Percentiles rank a stretch among this genome's conserved stretches.
These are phyloP conservation scores for Schwanniomyces pseudopolymorphus DNA, from an alignment of 805 yeast species.

Conservation along the genomic window DNA sequence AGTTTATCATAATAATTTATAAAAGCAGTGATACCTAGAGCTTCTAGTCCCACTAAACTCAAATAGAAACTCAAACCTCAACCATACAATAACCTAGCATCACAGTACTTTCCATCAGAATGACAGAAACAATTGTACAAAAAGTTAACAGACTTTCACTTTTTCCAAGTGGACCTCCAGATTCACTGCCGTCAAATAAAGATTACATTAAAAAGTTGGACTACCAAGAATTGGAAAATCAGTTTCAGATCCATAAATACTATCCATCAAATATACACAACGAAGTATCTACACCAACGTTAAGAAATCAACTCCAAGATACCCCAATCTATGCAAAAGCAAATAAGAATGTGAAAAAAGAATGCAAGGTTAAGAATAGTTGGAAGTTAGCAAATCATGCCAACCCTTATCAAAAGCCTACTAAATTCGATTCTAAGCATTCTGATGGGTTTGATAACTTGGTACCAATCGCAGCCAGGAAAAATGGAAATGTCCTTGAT, in stretches of 20 bases:
- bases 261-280: constrained; percentile 40
- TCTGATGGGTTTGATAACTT: not conserved
- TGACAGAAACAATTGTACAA: not conserved
- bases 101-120: not conserved
- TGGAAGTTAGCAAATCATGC: not conserved
- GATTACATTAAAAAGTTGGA: constrained; percentile 26
- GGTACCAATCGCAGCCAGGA: not conserved
- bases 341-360: constrained; percentile 24
- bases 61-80: too few species aligned
- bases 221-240: constrained; percentile 35
- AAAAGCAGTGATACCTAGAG: too few species aligned
- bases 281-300: constrained; percentile 35
- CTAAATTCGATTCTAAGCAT: not conserved
- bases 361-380: not conserved
- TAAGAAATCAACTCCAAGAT: constrained; percentile 29
- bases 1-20: not conserved
- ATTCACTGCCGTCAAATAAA: constrained; percentile 5
- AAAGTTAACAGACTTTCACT: constrained; percentile 1
- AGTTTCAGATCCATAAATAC: constrained; percentile 36
- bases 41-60: too few species aligned
- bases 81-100: too few species aligned
- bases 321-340: constrained; percentile 44
- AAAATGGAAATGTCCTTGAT: not conserved
- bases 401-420: not conserved
- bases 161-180: not conserved